Base-by-base conservation (phyloP, 75 land plant genomes). In the Cupressus sempervirens region DNA sequence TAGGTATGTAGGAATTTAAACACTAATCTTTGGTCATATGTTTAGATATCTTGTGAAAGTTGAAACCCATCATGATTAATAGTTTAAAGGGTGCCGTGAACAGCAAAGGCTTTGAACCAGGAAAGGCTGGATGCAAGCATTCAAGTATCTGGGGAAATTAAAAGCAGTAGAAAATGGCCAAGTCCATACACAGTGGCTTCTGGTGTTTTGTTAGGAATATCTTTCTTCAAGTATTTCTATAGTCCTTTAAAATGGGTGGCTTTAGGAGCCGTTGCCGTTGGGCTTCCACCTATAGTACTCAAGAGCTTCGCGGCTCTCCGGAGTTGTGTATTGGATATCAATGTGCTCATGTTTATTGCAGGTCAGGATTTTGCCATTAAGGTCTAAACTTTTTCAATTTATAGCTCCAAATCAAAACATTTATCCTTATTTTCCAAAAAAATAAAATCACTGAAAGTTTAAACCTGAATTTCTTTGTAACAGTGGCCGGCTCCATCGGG, bases 81-180 rank as follows among this genome's bases (percentile, higher is more conserved):
- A 43, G 3, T 43, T 77, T 43, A 7, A 8, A 43, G 43, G 48
- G 81, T 77, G 20, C 23, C 43, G 0, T 23, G 45, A 79, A 79
- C 93, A 97, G 99, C 90, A 4, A 95, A 91, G 80, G 93, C 91
- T 16, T 84, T 97, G 52, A 97, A 97, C 75, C 86, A 92, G 76
- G 99, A 96, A 40, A 93, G 92, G 80, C 68, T 97, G 3, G 97
- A 95, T 65, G 99, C 97, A 18, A 95, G 89, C 77, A 84, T 97
- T 54, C 88, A 91, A 29, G 87, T 85, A 18, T 45, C 82, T 70
- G 96, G 98, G 46, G 87, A 88, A 29, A 46, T 74, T 30, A 89
- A 86, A 52, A 84, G 76, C 32, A 68, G 81, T 56, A 86, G 76
- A 23, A 94, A 88, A 83, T 95, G 99, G 99, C 98, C 98, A 1